Conservation (phyloP, 2,329 filamentous ascomycete species). For the Venturia oleaginea region DNA sequence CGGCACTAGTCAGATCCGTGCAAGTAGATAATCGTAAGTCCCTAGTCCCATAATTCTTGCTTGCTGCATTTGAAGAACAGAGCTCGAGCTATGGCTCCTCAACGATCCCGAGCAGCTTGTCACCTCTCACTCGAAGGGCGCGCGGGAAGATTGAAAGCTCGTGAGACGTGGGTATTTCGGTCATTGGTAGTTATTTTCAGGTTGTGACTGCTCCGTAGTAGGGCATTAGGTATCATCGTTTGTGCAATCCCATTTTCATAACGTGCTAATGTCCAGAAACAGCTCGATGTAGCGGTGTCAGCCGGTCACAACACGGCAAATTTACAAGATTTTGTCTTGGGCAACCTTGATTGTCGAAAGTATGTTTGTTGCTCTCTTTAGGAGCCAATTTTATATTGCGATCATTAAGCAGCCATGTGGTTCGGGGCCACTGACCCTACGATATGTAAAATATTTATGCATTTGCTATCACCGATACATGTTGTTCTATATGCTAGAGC, state of each 20-base stretch:
- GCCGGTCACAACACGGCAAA: background rate
- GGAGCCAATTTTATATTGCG: background rate
- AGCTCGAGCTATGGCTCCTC: background rate
- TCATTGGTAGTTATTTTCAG: background rate
- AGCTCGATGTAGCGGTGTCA: background rate
- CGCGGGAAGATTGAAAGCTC: background rate
- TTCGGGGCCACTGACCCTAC: background rate
- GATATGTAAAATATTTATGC: background rate
- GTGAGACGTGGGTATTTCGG: background rate
- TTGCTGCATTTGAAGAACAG: background rate
- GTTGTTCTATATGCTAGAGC: background rate
- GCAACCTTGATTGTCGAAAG: background rate
- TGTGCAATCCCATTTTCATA: background rate
- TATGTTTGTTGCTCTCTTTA: background rate
- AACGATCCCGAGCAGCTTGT: background rate
- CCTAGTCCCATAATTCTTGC: background rate
- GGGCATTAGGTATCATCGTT: background rate
- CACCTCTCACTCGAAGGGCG: background rate
- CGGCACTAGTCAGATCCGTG: background rate
- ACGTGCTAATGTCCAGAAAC: background rate
- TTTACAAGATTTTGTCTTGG: background rate
- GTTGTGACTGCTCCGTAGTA: background rate
- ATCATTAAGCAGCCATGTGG: background rate
- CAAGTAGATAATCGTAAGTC: background rate
- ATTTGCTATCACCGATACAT: background rate